Conservation (phyloP, 2,329 filamentous ascomycete species). For the Cordyceps fumosorosea region DNA sequence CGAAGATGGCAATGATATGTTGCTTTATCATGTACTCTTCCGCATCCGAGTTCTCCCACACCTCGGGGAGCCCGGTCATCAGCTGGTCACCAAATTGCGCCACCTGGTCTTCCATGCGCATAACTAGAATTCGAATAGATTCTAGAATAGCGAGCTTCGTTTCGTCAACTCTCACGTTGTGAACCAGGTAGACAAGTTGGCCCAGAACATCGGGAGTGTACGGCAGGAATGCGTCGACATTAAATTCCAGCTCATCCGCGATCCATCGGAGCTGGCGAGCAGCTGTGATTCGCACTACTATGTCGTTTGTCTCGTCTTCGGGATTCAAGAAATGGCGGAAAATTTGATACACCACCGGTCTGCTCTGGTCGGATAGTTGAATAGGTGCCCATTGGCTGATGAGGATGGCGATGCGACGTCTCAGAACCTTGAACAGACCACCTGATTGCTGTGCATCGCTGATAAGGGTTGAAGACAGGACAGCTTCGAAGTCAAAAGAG, state of each 20-base stretch:
- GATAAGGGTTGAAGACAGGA: conserved; percentile 69
- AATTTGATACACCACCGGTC: conserved; percentile 76
- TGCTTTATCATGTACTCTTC: conserved; percentile 93
- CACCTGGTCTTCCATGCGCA: conserved; percentile 70
- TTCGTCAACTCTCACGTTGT: conserved; percentile 74
- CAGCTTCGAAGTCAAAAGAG: conserved; percentile 74
- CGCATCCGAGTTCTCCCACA: conserved; percentile 76
- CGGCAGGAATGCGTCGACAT: conserved; percentile 64
- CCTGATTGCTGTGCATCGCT: conserved; percentile 64
- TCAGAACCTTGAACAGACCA: conserved; percentile 68
- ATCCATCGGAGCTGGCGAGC: conserved; percentile 76
- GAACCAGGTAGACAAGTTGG: conserved; percentile 69
- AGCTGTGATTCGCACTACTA: conserved; percentile 86
- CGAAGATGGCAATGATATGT: conserved; percentile 78
- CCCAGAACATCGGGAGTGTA: conserved; percentile 68
- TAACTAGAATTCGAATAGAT: conserved; percentile 74
- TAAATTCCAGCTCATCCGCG: conserved; percentile 80
- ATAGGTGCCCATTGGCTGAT: conserved; percentile 86
- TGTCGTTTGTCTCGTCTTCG: conserved; percentile 73
- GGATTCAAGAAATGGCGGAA: conserved; percentile 80
- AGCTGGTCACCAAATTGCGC: conserved; percentile 69
- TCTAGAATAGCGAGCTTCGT: conserved; percentile 87
- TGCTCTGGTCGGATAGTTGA: conserved; percentile 61
- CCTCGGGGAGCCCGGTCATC: conserved; percentile 67
- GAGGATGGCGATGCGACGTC: conserved; percentile 81